These are phyloP conservation scores for Marasmius oreades DNA, from an alignment of 1,284 basidiomycete genomes.

Conservation along the genomic window DNA sequence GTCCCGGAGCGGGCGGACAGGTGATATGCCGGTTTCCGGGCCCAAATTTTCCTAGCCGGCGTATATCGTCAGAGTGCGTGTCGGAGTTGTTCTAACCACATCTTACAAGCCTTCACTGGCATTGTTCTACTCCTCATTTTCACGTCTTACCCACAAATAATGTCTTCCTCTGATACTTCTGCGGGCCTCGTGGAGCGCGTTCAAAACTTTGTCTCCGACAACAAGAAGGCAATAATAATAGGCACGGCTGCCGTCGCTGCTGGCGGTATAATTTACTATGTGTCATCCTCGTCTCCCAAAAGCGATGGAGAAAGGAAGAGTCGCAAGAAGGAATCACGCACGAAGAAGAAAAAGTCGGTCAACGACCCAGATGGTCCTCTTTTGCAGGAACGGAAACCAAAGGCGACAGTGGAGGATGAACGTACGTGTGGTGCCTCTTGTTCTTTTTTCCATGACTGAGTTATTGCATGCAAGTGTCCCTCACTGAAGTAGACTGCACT, in stretches of 20 bases:
- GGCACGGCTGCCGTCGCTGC: slow-evolving; percentile 69
- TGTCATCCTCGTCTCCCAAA: slow-evolving; percentile 45
- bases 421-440: slow-evolving; percentile 48
- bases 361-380: slow-evolving; percentile 63
- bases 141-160: not conserved
- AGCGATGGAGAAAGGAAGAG: slow-evolving; percentile 44
- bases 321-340: slow-evolving; percentile 49
- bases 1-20: not conserved
- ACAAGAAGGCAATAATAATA: slow-evolving; percentile 69
- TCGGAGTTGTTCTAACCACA: slow-evolving; percentile 10
- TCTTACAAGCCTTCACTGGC: not conserved
- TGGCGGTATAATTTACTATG: slow-evolving; percentile 78
- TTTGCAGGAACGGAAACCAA: slow-evolving; percentile 58
- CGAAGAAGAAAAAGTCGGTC: slow-evolving; percentile 53
- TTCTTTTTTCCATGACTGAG: slow-evolving; percentile 13
- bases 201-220: slow-evolving; percentile 67
- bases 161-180: slow-evolving; percentile 11
- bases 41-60: not conserved
- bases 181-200: slow-evolving; percentile 52
- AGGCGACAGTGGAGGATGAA: slow-evolving; percentile 26
- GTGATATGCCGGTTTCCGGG: too few species aligned
- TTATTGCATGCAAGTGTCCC: slow-evolving; percentile 33
- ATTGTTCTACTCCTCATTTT: not conserved
- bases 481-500: slow-evolving; percentile 22
- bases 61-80: not conserved